Conservation (phyloP, 1,139 yeast genomes). For the Pichia cactophila region DNA sequence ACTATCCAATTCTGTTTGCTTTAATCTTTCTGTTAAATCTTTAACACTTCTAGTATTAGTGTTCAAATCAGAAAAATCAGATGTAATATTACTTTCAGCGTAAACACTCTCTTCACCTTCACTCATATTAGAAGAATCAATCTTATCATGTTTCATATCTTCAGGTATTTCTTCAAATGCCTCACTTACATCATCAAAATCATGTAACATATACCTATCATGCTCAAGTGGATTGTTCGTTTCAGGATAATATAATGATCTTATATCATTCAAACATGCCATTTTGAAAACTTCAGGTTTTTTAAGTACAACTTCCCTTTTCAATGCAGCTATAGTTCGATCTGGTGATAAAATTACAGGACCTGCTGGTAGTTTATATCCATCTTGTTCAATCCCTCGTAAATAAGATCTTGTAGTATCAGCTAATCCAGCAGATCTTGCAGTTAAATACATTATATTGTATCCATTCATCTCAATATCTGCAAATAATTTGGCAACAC, state of each 20-base stretch:
- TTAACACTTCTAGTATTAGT: slow-evolving; percentile 11
- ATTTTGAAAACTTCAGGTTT: slow-evolving; percentile 97
- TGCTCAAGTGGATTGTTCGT: slow-evolving; percentile 7
- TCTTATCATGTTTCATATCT: background rate
- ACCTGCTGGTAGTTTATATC: slow-evolving; percentile 69
- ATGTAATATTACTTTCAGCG: background rate
- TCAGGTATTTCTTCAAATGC: slow-evolving; percentile 1
- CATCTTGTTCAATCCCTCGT: slow-evolving; percentile 69
- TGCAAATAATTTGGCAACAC: slow-evolving; percentile 83
- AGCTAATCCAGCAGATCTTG: slow-evolving; percentile 93
- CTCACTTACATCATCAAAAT: background rate
- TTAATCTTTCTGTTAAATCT: background rate
- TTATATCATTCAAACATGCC: slow-evolving; percentile 90
- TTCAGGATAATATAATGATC: slow-evolving; percentile 43
- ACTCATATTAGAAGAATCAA: slow-evolving; percentile 1
- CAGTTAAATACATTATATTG: slow-evolving; percentile 87
- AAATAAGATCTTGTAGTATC: slow-evolving; percentile 86
- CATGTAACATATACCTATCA: slow-evolving; percentile 2
- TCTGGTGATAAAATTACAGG: slow-evolving; percentile 97
- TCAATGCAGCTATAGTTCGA: slow-evolving; percentile 90
- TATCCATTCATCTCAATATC: slow-evolving; percentile 87
- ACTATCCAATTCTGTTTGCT: slow-evolving; percentile 1
- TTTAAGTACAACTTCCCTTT: slow-evolving; percentile 83
- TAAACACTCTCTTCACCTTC: background rate
- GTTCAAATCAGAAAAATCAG: slow-evolving; percentile 16